Evolutionary conservation across 1,284 basidiomycete genomes (phyloP).

Genomic region (Peniophora sp.): DNA sequence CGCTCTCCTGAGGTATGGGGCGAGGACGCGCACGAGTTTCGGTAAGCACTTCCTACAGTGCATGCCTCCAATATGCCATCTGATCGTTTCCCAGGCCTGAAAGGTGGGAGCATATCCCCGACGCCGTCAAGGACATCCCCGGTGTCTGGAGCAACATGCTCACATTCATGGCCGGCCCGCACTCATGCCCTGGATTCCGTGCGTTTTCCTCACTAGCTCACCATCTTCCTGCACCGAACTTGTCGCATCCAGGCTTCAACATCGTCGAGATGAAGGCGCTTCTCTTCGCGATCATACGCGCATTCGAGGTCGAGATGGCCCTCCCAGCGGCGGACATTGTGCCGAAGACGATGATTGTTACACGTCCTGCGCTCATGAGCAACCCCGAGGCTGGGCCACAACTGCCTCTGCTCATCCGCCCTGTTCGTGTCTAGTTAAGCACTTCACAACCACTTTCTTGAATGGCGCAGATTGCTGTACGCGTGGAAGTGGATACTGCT

Average conservation of each 20-base stretch:
- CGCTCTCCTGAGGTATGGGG: constrained; percentile 43
- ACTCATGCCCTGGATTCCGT: constrained; percentile 61
- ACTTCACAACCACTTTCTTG: too few relatives aligned
- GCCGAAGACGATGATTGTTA: constrained; percentile 23
- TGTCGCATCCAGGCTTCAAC: not conserved
- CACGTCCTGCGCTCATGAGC: constrained; percentile 19
- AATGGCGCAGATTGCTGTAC: too few relatives aligned
- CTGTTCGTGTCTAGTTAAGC: not conserved
- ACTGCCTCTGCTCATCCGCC: constrained; percentile 19
- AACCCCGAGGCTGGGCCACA: constrained; percentile 19
- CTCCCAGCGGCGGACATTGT: constrained; percentile 30
- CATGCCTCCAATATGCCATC: not conserved
- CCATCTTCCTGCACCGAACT: not conserved
- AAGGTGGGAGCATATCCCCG: constrained; percentile 45
- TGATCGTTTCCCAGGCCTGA: constrained; percentile 35
- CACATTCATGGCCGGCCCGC: constrained; percentile 53
- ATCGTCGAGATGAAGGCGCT: constrained; percentile 40
- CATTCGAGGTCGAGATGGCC: constrained; percentile 48
- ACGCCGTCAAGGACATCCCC: constrained; percentile 36
- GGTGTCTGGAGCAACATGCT: constrained; percentile 53
- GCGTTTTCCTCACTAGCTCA: constrained; percentile 56
- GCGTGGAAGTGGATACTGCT: too few relatives aligned
- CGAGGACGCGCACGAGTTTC: constrained; percentile 43
- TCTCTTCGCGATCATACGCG: constrained; percentile 47
- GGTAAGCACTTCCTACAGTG: constrained; percentile 20